Base-by-base conservation (phyloP, 768 basidiomycete genomes). In the Leccinum incarnatum region DNA sequence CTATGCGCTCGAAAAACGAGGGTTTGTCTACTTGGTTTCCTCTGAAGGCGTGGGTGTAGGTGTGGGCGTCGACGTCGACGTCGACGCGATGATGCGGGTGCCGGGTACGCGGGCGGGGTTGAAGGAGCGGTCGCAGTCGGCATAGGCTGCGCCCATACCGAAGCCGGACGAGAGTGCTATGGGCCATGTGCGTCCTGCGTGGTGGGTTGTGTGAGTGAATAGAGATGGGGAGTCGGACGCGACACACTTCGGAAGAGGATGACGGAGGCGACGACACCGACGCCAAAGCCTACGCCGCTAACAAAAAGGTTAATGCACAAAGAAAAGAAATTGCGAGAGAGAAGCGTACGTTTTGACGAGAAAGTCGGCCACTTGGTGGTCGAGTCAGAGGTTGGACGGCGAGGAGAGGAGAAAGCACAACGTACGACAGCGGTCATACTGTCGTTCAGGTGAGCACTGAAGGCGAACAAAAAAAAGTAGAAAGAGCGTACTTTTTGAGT, bases 51-150 rank as follows among this genome's bases (percentile, higher is more conserved):
- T 42, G 40, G 40, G 40, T 42, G 36, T 17, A 15, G 34, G 36
- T 15, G 36, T 36, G 36, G 36, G 36, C 36, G 15, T 37, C 15
- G 36, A 15, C 3, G 37, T 37, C 15, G 40, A 10, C 4, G 10
- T 42, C 60, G 70, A 64, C 50, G 81, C 78, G 65, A 93, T 74
- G 69, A 94, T 81, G 62, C 89, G 84, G 48, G 88, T 89, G 59
- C 93, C 93, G 19, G 93, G 87, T 72, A 94, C 83, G 67, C 93
- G 83, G 51, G 93, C 88, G 19, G 92, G 89, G 76, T 94, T 94
- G 84, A 95, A 96, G 15, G 89, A 88, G 52, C 93, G 85, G 77
- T 96, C 91, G 75, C 93, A 95, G 81, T 95, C 93, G 30, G 91
- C 87, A 70, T 93, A 95, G 29, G 93, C 92, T 54, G 86, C 85